phyloP scores from a whole-genome alignment of 371 early-diverging fungal species.

The Cokeromyces recurvatus region DNA sequence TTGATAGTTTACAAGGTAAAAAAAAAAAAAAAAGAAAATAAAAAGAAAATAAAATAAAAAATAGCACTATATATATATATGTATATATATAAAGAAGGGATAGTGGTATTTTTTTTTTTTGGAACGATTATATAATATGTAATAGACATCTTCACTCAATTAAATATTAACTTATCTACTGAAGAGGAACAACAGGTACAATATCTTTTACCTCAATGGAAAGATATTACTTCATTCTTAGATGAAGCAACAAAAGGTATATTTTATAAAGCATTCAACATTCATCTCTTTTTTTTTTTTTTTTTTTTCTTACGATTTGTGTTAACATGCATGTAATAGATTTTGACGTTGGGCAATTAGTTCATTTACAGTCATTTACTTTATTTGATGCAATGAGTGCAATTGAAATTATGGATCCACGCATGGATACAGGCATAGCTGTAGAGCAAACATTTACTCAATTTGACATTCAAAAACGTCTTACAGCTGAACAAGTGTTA shows the following conservation, averaged over 20 bases:
- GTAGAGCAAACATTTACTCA: constrained; percentile 27
- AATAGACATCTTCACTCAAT: constrained; percentile 20
- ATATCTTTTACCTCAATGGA: constrained; percentile 30
- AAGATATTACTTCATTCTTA: constrained; percentile 53
- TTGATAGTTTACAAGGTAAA: too few relatives aligned
- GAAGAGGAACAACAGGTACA: constrained; percentile 6
- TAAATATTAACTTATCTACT: constrained; percentile 14
- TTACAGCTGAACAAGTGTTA: constrained; percentile 46
- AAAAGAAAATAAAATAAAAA: too few relatives aligned
- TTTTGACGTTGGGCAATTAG: constrained; percentile 60
- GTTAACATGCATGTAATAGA: too few relatives aligned
- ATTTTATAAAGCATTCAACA: too few relatives aligned
- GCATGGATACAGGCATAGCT: constrained; percentile 76
- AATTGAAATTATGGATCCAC: constrained; percentile 82
- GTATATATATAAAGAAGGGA: too few relatives aligned
- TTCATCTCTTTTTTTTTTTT: too few relatives aligned
- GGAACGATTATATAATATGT: too few relatives aligned
- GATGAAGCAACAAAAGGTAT: constrained; percentile 53
- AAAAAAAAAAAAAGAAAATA: too few relatives aligned
- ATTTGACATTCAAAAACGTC: constrained; percentile 39
- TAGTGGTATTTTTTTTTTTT: too few relatives aligned
- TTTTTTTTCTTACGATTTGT: too few relatives aligned
- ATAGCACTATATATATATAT: too few relatives aligned
- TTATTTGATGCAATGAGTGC: constrained; percentile 78
- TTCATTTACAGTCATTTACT: constrained; percentile 56